These are phyloP conservation scores for Fusarium anguioides DNA, from an alignment of 2,329 filamentous ascomycete genomes.

Conservation along the genomic window DNA sequence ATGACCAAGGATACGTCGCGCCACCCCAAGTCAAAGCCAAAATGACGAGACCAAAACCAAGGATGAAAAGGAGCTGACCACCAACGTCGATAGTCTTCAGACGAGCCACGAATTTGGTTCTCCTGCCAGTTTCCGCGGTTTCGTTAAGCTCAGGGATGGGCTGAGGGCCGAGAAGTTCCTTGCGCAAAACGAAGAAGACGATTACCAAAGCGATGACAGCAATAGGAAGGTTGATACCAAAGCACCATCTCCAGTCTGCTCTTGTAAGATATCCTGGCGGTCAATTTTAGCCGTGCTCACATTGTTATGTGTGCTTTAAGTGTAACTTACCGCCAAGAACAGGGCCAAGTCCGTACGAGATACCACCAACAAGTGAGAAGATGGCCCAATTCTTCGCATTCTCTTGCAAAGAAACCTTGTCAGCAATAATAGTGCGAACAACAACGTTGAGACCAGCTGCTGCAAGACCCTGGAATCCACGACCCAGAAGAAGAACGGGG, in stretches of 20 bases:
- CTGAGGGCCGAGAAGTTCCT: constrained; percentile 67
- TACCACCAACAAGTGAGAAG: constrained; percentile 69
- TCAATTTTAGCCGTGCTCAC: constrained; percentile 6
- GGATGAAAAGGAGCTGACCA: constrained; percentile 67
- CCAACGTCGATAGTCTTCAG: constrained; percentile 66
- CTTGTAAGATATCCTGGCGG: constrained; percentile 60
- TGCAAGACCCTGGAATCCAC: constrained; percentile 71
- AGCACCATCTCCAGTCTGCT: constrained; percentile 73
- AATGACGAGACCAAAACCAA: constrained; percentile 64
- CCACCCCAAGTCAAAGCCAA: constrained; percentile 68
- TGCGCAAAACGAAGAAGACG: constrained; percentile 66
- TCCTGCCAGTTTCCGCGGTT: constrained; percentile 48
- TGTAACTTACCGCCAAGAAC: constrained; percentile 62
- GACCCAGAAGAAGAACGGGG: constrained; percentile 69
- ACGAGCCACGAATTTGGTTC: constrained; percentile 54
- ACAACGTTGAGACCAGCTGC: constrained; percentile 71
- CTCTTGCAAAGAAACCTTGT: constrained; percentile 70
- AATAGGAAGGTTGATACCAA: constrained; percentile 71
- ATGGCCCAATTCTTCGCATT: constrained; percentile 71
- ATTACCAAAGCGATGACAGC: constrained; percentile 62
- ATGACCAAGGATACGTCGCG: constrained; percentile 63
- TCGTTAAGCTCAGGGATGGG: constrained; percentile 59
- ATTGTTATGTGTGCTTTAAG: no score
- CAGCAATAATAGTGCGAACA: constrained; percentile 71
- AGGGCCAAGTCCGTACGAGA: constrained; percentile 70